Evolutionary conservation across 2,329 filamentous ascomycete species (phyloP).

Genomic region (Penicillium sp.): DNA sequence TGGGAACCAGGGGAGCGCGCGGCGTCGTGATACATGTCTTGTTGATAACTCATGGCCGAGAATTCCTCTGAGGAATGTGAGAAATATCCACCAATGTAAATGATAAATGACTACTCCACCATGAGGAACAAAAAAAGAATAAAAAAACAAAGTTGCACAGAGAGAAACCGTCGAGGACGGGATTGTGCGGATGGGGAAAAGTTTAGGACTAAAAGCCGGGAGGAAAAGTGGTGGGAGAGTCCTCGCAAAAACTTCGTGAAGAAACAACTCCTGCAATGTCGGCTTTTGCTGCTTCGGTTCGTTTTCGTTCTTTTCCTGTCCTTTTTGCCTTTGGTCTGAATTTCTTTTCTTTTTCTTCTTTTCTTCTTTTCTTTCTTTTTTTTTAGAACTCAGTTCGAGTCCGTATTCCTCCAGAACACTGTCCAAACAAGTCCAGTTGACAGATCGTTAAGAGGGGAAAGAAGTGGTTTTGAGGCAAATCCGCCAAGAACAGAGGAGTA

Average conservation of each 20-base stretch:
- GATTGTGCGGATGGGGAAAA: conserved; percentile 15
- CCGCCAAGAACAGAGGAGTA: conserved; percentile 24
- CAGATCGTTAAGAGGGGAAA: conserved; percentile 3
- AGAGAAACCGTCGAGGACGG: conserved; percentile 13
- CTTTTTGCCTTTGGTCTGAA: too few species aligned
- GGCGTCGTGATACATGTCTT: conserved; percentile 66
- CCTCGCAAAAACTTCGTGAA: conserved; percentile 1
- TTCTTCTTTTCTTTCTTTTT: conserved; percentile 6
- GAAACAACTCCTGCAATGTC: too few species aligned
- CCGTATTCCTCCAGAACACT: too few species aligned
- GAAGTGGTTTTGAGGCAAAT: conserved; percentile 18
- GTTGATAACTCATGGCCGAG: conserved; percentile 42
- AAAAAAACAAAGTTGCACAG: conserved; percentile 6
- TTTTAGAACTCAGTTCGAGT: background rate
- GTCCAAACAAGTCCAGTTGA: background rate
- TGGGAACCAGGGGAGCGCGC: conserved; percentile 75
- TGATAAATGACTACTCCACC: conserved; percentile 29
- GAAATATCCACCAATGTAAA: conserved; percentile 31
- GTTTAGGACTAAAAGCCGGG: conserved; percentile 17
- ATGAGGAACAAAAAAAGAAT: conserved; percentile 29
- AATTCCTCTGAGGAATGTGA: conserved; percentile 36
- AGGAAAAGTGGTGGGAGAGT: conserved; percentile 13
- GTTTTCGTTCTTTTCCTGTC: conserved; percentile 3
- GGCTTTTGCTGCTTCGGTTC: too few species aligned
- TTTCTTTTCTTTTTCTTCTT: background rate